Evolutionary conservation across 2,329 filamentous ascomycete genomes (phyloP), one percentile per base, ranked within the genome.

Genomic region (Xylariaceae sp.): DNA sequence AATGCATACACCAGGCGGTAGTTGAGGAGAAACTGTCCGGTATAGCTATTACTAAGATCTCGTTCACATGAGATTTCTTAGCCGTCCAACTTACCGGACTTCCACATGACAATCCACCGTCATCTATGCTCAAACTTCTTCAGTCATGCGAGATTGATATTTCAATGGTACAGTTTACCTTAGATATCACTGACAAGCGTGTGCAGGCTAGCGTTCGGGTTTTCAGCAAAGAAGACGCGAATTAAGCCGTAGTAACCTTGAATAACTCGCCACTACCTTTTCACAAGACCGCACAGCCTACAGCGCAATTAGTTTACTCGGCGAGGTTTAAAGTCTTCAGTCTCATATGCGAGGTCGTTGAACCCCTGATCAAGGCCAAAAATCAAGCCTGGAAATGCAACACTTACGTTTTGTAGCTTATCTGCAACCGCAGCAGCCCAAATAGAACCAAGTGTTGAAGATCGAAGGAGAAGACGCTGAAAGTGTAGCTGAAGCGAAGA

Each of bases 131-230:
- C 2, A 28, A 19, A 0, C 17, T 73, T 0, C 56, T 76, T 4
- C 49, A 44, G 29, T 61, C 11, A 11, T 47, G 58, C 6, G 60
- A 43, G 4, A 34, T 71, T 6, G 34, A 40, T 14, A 50, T 55
- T 3, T 26, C 56, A 6, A 33, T 16, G 1, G 46, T 50, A 29
- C 67, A 72, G 19, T 56, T 69, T 4, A 64, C 57, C 1, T 51
- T 49, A 1, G 60, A 65, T 6, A 40, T 56, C 3, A 49, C 60
- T 0, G 69, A 69, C 2, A 78, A 74, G 52, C 68, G 76, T 2
- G 55, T 74, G 16, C 78, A 78, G 58, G 78, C 73, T 0, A 70
- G 67, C 12, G 78, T 74, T 1, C 65, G 67, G 2, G 82, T 80
- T 40, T 17, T 65, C 3, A 63, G 75, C 1, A 75, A 77, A 45